Evolutionary conservation across 257 asterid species (phyloP).

Genomic region (Eucommia ulmoides): DNA sequence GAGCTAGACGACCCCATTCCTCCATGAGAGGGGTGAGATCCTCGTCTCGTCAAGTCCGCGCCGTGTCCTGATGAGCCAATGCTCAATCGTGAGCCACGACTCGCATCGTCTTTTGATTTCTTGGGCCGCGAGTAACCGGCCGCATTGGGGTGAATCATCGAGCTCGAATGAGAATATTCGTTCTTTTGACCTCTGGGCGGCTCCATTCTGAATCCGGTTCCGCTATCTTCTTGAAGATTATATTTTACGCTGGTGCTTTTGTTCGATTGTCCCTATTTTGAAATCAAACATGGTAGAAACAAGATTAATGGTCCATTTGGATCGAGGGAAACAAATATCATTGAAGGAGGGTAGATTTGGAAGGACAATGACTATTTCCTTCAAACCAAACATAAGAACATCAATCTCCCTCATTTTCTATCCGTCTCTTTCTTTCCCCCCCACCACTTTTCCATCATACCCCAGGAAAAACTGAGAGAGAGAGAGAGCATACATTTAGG

Average conservation of each 20-base stretch:
- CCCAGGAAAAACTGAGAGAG: too few relatives aligned
- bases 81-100: conserved; percentile 12
- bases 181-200: not conserved
- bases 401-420: too few relatives aligned
- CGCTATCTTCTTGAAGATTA: not conserved
- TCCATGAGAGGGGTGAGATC: conserved; percentile 14
- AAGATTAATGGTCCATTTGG: not conserved
- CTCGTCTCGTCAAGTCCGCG: conserved; percentile 14
- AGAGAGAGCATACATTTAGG: not conserved
- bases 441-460: too few relatives aligned
- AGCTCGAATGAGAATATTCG: not conserved
- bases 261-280: not conserved
- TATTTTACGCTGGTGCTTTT: not conserved
- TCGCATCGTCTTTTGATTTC: conserved; percentile 25
- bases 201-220: not conserved
- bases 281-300: not conserved
- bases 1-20: conserved; percentile 11
- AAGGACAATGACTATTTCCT: too few relatives aligned
- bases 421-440: too few relatives aligned
- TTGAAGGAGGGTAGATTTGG: too few relatives aligned
- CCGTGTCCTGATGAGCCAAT: conserved; percentile 17
- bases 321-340: too few relatives aligned
- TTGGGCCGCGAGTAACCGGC: conserved; percentile 16
- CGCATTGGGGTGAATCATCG: not conserved
- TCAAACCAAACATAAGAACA: too few relatives aligned